Base-by-base conservation (phyloP, 2,329 filamentous ascomycete genomes). In the Colletotrichum godetiae region DNA sequence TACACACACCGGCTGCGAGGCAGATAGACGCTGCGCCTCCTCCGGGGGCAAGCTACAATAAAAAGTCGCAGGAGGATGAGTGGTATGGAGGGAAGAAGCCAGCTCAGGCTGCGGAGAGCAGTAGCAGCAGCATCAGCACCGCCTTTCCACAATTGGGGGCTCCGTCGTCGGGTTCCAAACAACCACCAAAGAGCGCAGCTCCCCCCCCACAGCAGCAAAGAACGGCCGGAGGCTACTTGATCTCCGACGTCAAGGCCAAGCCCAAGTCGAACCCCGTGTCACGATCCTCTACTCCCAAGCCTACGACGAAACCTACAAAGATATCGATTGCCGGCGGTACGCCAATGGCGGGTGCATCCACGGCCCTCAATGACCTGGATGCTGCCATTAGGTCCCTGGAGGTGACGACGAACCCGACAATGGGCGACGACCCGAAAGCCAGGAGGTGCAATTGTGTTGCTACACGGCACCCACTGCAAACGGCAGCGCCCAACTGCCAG, bases 401-500 rank as follows among this genome's bases (percentile, higher is more conserved):
- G 81, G 89, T 98, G n/a, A 93, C 94, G 65, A 98, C 95, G 2
- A 98, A 98, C 79, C 95, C 95, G 0, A 90, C 91, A 0, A 83
- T 95, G 29, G 83, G 87, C 52, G 85, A 84, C 8, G 87, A 88
- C 74, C 86, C 91, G 31, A 84, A 85, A 11, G 87, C 91, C 63
- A 89, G 93, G 7, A 91, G 91, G 68, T 99, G 97, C 82, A 93
- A 93, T 78, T 99, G 97, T 81, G 95, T 97, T 79, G 97, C 94
- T 0, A 92, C 93, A 0, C 90, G 94, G 1, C 97, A 99, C 81
- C 94, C 96, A 0, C 89, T 98, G 3, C 92, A 98, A 57, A 91
- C 91, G n/a, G 95, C 96, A 0, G 95, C 95, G 0, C 97, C 97
- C 0, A 99, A 98, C 81, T 99, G 97, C 80, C 85, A 97, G 19